Evolutionary conservation across 495 filamentous ascomycete species (phyloP).

Genomic region (Cladorrhinum samala): DNA sequence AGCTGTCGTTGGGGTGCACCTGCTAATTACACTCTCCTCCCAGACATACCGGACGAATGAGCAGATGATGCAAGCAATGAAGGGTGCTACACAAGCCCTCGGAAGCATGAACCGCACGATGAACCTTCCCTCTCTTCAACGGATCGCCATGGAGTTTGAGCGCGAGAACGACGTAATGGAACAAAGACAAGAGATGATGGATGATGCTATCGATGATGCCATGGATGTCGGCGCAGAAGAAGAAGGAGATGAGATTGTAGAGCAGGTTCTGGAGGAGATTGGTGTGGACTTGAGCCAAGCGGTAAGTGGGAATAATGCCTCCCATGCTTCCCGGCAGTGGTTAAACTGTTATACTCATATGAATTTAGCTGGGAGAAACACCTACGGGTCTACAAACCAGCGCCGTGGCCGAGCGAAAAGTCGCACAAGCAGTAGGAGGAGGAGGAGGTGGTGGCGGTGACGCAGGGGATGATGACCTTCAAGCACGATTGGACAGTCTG

Average conservation of each 20-base stretch:
- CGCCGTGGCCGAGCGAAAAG: slow-evolving; percentile 53
- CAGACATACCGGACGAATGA: slow-evolving; percentile 96
- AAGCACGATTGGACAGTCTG: slow-evolving; percentile 75
- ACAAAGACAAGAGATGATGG: slow-evolving; percentile 99
- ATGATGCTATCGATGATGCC: slow-evolving; percentile 97
- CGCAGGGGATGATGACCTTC: slow-evolving; percentile 68
- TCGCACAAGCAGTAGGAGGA: slow-evolving; percentile 73
- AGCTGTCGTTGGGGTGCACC: too few species aligned
- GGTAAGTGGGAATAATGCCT: too few species aligned
- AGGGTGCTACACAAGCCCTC: slow-evolving; percentile 85
- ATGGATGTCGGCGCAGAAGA: slow-evolving; percentile 88
- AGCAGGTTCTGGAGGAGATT: slow-evolving; percentile 93
- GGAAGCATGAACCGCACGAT: slow-evolving; percentile 96
- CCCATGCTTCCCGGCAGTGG: not conserved
- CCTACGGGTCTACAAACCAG: slow-evolving; percentile 61
- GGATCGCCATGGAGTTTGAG: slow-evolving; percentile 99
- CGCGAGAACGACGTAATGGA: slow-evolving; percentile 99
- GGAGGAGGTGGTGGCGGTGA: slow-evolving; percentile 55
- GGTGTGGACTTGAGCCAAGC: slow-evolving; percentile 84
- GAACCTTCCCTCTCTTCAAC: slow-evolving; percentile 91
- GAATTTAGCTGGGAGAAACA: slow-evolving; percentile 65
- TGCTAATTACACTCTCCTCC: slow-evolving; percentile 7
- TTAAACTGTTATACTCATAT: slow-evolving; percentile 13
- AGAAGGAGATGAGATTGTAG: slow-evolving; percentile 91
- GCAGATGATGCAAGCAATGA: slow-evolving; percentile 99